Evolutionary conservation across 352 stramenopile species (phyloP), one percentile per base, ranked within the genome.

Genomic region (Globisporangium perplexum): DNA sequence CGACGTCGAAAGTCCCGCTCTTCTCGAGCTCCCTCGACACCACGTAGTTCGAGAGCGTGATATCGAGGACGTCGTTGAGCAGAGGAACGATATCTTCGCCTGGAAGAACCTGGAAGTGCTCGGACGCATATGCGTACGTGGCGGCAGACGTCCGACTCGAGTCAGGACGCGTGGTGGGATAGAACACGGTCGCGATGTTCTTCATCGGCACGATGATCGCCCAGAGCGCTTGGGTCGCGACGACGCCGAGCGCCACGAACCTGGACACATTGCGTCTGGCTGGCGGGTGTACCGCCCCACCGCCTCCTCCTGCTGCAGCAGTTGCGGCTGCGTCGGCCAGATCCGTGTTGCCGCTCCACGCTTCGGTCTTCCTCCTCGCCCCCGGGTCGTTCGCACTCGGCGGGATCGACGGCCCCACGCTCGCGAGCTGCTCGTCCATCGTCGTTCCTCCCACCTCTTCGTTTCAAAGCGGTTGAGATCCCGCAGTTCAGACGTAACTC

Each of bases 141-240:
- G 30, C 23, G 15, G 20, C 38, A 17, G 11, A 38, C 7, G 26
- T 60, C 38, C 36, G 42, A 7, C 33, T 35, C 10, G 53, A 58
- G 33, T 77, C 68, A 3, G 71, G 58, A 1, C 57, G 63, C 1
- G 59, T 68, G 14, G 60, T 58, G 11, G 71, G 71, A 41, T 73
- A 73, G 10, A 63, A 55, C 36, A 76, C 59, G 0, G 57, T 68
- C 30, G 47, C 65, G 24, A 81, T 60, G 42, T 81, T 81, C 59
- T 77, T 77, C 22, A 77, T 28, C 7, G 68, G 68, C 14, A 77
- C 63, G 10, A 52, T 30, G 26, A 68, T 53, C 23, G 68, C 68
- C 71, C 71, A 81, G 12, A 72, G 28, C 7, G 57, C 65, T 50
- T 80, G 71, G 8, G 73, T 41, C 11, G 65, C 2, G 30, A 79